phyloP scores from a whole-genome alignment of 306 rosid species.

The Hippophae rhamnoides region DNA sequence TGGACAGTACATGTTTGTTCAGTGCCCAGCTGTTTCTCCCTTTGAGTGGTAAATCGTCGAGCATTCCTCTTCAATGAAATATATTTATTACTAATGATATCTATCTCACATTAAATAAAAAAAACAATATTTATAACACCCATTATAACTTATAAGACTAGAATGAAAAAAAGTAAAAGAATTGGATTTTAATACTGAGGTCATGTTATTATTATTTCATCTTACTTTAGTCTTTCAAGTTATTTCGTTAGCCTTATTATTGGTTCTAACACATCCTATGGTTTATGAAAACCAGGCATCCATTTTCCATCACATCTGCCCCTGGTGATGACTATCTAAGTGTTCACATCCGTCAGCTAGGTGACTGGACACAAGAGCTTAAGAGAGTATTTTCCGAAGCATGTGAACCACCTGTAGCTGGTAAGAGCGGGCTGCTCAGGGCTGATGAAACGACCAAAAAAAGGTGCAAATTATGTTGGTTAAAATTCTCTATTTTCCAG shows the following conservation, averaged over 20 bases:
- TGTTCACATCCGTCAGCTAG: conserved; percentile 97
- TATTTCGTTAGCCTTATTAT: not conserved
- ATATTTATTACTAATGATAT: too few relatives aligned
- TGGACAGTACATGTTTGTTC: conserved; percentile 99
- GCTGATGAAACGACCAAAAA: conserved; percentile 95
- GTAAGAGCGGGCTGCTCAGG: conserved; percentile 94
- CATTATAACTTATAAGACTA: too few relatives aligned
- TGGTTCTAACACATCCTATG: not conserved
- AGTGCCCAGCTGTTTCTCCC: conserved; percentile 95
- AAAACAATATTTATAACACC: too few relatives aligned
- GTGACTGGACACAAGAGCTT: conserved; percentile 98
- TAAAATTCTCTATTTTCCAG: conserved; percentile 5
- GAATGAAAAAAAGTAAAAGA: too few relatives aligned
- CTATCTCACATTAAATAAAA: too few relatives aligned
- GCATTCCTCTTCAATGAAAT: too few relatives aligned
- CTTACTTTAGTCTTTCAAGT: not conserved
- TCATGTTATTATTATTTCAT: not conserved
- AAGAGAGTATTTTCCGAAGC: conserved; percentile 86
- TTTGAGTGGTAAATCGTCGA: conserved; percentile 73
- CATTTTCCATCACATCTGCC: conserved; percentile 96
- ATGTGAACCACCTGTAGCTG: conserved; percentile 85
- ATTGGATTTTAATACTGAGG: too few relatives aligned
- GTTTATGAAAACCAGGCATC: conserved; percentile 63
- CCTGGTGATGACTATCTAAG: conserved; percentile 94
- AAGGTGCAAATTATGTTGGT: conserved; percentile 35